Conservation (phyloP, 331 rosid species). For the Acacia pycnantha region DNA sequence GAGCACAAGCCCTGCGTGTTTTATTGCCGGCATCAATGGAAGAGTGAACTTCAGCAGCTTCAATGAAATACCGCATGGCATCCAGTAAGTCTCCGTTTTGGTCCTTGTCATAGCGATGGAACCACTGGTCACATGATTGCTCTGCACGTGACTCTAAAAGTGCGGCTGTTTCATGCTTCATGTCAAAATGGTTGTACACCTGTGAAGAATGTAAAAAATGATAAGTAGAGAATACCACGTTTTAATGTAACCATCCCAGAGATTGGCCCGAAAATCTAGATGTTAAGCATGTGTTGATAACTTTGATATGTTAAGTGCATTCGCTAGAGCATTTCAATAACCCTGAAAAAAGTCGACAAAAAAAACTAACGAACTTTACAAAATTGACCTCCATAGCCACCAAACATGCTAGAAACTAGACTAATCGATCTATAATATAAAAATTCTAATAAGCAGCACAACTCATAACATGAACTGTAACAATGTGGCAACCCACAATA, state of each 20-base stretch:
- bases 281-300: conserved; percentile 1
- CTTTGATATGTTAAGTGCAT: not conserved
- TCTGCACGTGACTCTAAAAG: conserved; percentile 87
- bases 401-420: conserved; percentile 16
- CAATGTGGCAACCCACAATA: not conserved
- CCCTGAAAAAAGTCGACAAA: not conserved
- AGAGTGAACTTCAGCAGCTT: conserved; percentile 96
- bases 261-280: conserved; percentile 20
- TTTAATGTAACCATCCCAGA: conserved; percentile 12
- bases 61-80: conserved; percentile 89
- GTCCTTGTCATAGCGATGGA: conserved; percentile 68
- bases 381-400: conserved; percentile 1
- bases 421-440: not conserved
- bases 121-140: conserved; percentile 81
- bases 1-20: conserved; percentile 85
- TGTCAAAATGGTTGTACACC: conserved; percentile 96
- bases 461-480: not conserved
- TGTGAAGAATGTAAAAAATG: conserved; percentile 35
- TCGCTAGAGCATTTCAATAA: conserved; percentile 3
- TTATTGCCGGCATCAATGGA: conserved; percentile 98
- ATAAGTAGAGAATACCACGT: conserved; percentile 11
- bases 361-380: not conserved
- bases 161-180: conserved; percentile 95
- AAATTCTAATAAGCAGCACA: not conserved
- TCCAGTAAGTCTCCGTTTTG: conserved; percentile 90